A percentile compares a stretch with the other conserved stretches of the same genome.
Conservation (phyloP, 345 rosid genomes). For the Zanthoxylum bungeanum region DNA sequence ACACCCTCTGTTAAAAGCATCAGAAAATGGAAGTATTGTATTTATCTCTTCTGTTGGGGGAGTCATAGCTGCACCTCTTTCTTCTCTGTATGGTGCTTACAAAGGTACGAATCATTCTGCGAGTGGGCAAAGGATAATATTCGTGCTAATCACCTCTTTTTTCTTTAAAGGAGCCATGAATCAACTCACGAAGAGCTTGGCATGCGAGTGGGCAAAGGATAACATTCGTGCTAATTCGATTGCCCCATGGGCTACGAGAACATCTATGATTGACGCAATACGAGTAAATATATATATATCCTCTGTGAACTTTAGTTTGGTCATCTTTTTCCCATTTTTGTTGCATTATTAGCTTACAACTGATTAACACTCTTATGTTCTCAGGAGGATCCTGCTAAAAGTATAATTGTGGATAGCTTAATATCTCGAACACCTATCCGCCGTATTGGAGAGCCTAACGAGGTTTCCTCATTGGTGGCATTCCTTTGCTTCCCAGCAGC, state of each 20-base stretch:
- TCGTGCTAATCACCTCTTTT: conserved; percentile 23
- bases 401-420: no score
- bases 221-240: conserved; percentile 37
- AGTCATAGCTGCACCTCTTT: background rate
- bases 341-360: background rate
- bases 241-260: conserved; percentile 36
- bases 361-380: background rate
- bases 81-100: background rate
- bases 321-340: no score
- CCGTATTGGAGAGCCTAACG: background rate
- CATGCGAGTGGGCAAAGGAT: conserved; percentile 50
- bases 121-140: conserved; percentile 49
- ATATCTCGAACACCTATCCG: conserved; percentile 25
- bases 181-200: conserved; percentile 45
- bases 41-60: conserved; percentile 6
- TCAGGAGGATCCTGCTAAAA: background rate
- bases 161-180: conserved; percentile 35
- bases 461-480: conserved; percentile 27
- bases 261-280: conserved; percentile 15
- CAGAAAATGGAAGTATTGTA: conserved; percentile 33
- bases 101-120: background rate
- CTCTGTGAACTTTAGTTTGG: background rate
- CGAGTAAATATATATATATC: background rate
- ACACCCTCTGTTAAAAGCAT: conserved; percentile 42
- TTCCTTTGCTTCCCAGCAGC: conserved; percentile 50